Conservation (phyloP, 129 eudicot genomes). For the sunflower (Helianthus annuus) region DNA sequence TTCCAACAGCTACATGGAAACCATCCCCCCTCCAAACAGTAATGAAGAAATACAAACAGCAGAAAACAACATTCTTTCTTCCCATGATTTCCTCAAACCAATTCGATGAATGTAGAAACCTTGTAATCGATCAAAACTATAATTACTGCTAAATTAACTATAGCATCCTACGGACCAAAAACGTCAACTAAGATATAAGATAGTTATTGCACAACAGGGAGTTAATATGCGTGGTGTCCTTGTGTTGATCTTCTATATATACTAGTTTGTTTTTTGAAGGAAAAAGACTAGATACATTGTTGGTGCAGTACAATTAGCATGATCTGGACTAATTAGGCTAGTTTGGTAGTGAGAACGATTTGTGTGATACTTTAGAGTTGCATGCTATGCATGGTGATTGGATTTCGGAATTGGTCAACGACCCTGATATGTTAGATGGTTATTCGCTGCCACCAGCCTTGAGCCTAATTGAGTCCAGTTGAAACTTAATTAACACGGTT, state of each 20-base stretch:
- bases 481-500: neutral
- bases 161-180: neutral
- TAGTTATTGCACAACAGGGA: neutral
- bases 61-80: conserved; percentile 20
- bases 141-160: neutral
- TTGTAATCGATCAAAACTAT: neutral
- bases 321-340: conserved; percentile 13
- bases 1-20: conserved; percentile 32
- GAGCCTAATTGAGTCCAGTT: neutral
- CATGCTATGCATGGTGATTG: neutral
- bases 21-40: conserved; percentile 29
- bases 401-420: conserved; percentile 25
- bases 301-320: conserved; percentile 28
- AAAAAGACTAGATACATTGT: conserved; percentile 26
- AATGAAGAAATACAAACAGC: conserved; percentile 37
- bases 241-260: conserved; percentile 19
- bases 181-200: neutral
- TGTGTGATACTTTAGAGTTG: conserved; percentile 40
- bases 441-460: neutral
- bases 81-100: conserved; percentile 33
- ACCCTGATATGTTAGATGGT: conserved; percentile 16
- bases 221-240: conserved; percentile 4
- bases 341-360: conserved; percentile 43
- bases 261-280: conserved; percentile 18
- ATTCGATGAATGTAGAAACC: neutral